A percentile compares a stretch with the other conserved stretches of the same genome.
These are phyloP conservation scores for Ophiobolus disseminans DNA, from an alignment of 2,329 filamentous ascomycete species.

Conservation along the genomic window DNA sequence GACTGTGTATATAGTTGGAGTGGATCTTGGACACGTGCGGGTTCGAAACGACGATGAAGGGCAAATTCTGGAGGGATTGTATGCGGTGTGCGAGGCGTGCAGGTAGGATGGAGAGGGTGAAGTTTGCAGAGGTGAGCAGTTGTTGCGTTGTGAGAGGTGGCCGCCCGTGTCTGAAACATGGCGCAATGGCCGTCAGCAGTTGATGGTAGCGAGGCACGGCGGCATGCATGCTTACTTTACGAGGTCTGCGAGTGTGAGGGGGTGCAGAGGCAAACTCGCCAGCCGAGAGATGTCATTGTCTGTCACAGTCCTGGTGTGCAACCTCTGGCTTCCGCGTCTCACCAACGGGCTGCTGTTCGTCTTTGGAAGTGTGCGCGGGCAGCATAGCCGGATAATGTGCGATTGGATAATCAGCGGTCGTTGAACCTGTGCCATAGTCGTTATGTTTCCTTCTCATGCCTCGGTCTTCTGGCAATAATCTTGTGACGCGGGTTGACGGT, in stretches of 20 bases:
- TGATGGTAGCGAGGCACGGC: background rate
- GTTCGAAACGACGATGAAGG: conserved; percentile 98
- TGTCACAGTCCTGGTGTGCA: conserved; percentile 55
- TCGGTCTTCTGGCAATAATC: background rate
- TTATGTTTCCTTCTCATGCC: conserved; percentile 19
- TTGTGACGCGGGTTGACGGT: no score
- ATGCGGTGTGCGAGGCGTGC: conserved; percentile 93
- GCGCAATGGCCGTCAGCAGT: conserved; percentile 18
- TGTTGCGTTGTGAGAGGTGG: conserved; percentile 82
- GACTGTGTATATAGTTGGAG: conserved; percentile 91
- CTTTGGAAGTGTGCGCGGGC: conserved; percentile 32
- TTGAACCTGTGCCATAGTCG: conserved; percentile 40
- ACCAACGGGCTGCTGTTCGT: conserved; percentile 24
- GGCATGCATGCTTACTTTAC: conserved; percentile 79
- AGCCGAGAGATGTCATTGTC: conserved; percentile 82
- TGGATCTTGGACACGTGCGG: conserved; percentile 94
- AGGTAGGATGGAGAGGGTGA: conserved; percentile 90
- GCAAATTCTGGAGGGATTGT: conserved; percentile 88
- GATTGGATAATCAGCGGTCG: conserved; percentile 47
- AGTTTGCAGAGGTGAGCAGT: conserved; percentile 90
- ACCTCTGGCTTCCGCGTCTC: conserved; percentile 17
- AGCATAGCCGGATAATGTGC: conserved; percentile 44
- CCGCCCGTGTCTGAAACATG: conserved; percentile 68
- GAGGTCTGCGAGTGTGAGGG: conserved; percentile 84
- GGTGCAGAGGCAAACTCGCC: conserved; percentile 78